Percentiles rank a stretch among this genome's conserved stretches.
phyloP scores from a whole-genome alignment of 345 rosid species.

The Citrus reticulata region DNA sequence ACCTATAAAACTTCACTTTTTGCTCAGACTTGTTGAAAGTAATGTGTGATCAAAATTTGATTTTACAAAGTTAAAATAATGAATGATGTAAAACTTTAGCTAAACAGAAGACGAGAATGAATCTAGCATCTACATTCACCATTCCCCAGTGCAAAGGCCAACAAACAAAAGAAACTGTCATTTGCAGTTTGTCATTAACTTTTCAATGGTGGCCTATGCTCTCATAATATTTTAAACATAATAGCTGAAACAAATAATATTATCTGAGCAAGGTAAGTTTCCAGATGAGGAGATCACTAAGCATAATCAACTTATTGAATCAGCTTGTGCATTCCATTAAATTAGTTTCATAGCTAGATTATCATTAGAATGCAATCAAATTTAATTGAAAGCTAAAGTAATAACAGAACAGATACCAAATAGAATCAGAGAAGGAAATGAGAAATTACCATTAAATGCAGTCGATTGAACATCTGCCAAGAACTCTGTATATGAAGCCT shows the following conservation, averaged over 20 bases:
- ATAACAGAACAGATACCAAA: background rate
- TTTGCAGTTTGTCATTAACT: background rate
- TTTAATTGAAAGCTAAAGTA: background rate
- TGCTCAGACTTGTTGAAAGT: too few species aligned
- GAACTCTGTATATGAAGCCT: slow-evolving; percentile 47
- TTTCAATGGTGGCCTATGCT: background rate
- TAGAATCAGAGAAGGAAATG: background rate
- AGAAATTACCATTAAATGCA: slow-evolving; percentile 32
- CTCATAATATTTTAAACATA: background rate
- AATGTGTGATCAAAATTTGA: background rate
- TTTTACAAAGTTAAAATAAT: background rate
- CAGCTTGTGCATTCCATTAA: background rate
- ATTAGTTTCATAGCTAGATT: background rate
- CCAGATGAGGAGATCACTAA: background rate
- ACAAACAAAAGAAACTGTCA: background rate
- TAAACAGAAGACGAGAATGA: background rate
- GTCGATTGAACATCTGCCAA: slow-evolving; percentile 41
- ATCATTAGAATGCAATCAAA: background rate
- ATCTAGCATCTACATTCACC: background rate
- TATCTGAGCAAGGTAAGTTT: background rate
- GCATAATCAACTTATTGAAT: background rate
- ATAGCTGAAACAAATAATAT: background rate
- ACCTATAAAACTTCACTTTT: background rate
- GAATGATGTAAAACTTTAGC: background rate
- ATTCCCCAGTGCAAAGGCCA: background rate